Conservation (phyloP, 2,329 filamentous ascomycete species). For the Fusarium globosum region DNA sequence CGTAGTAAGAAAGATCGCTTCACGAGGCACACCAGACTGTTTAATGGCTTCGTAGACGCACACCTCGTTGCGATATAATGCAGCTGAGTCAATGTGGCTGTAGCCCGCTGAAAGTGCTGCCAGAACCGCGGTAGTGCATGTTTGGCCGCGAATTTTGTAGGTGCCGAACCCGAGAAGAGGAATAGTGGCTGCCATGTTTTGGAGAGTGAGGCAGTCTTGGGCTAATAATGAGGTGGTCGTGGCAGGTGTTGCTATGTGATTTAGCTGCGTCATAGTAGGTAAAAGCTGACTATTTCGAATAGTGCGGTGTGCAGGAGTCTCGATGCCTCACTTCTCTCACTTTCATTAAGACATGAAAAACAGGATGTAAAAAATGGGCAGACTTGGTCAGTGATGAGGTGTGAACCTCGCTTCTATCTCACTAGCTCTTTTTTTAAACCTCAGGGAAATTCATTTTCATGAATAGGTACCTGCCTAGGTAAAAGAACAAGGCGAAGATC, state of each 20-base stretch:
- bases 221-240: slow-evolving; percentile 23
- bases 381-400: background rate
- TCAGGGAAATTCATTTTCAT: background rate
- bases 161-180: slow-evolving; percentile 79
- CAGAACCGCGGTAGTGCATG: slow-evolving; percentile 68
- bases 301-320: background rate
- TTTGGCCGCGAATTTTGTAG: slow-evolving; percentile 67
- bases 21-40: slow-evolving; percentile 64
- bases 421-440: background rate
- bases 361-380: too few relatives aligned
- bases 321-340: background rate
- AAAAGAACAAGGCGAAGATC: background rate
- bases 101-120: slow-evolving; percentile 69
- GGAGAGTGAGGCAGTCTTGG: slow-evolving; percentile 37
- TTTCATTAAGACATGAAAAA: background rate
- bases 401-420: background rate
- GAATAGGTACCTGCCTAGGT: background rate
- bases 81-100: slow-evolving; percentile 73
- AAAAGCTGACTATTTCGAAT: background rate
- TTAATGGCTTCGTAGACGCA: slow-evolving; percentile 74
- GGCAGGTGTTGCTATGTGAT: background rate
- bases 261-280: background rate
- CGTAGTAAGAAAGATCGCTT: slow-evolving; percentile 75
- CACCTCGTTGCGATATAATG: slow-evolving; percentile 73
- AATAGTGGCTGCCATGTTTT: slow-evolving; percentile 53